Conservation (phyloP, 176 grass and related monocot genomes). For the Phyllostachys edulis region DNA sequence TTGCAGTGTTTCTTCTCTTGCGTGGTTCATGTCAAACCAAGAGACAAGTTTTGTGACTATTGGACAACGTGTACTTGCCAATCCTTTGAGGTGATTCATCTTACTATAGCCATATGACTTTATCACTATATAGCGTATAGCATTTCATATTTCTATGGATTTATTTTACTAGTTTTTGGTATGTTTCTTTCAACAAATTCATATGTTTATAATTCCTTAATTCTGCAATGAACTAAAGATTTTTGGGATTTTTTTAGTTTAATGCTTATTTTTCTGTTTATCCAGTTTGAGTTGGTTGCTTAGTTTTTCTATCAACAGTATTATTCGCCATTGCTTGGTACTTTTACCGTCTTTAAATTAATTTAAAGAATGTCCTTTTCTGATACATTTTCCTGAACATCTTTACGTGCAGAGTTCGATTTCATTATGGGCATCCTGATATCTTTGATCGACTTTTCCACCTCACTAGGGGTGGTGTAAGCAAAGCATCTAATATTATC, state of each 20-base stretch:
- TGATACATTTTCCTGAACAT: neutral
- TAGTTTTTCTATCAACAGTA: neutral
- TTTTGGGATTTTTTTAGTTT: neutral
- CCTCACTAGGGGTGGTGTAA: constrained; percentile 88
- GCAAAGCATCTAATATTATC: constrained; percentile 94
- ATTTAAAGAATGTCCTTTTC: neutral
- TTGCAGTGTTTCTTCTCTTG: constrained; percentile 97
- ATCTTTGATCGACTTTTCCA: constrained; percentile 95
- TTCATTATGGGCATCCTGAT: constrained; percentile 97
- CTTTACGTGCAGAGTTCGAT: constrained; percentile 64
- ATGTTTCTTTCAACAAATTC: neutral
- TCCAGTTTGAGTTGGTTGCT: constrained; percentile 20
- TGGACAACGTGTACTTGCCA: constrained; percentile 89
- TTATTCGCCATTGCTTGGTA: neutral
- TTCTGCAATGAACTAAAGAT: neutral
- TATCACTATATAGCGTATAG: neutral
- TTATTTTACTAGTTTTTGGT: neutral
- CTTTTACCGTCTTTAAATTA: neutral
- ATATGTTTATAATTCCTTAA: neutral
- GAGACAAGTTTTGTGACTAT: constrained; percentile 99
- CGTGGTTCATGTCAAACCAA: constrained; percentile 99
- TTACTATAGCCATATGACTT: neutral
- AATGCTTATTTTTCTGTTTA: neutral
- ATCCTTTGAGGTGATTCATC: constrained; percentile 85
- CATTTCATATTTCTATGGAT: constrained; percentile 10